Evolutionary conservation across 305 asterid genomes (phyloP), one percentile per base, ranked within the genome.

Genomic region (Solanum hybrid): DNA sequence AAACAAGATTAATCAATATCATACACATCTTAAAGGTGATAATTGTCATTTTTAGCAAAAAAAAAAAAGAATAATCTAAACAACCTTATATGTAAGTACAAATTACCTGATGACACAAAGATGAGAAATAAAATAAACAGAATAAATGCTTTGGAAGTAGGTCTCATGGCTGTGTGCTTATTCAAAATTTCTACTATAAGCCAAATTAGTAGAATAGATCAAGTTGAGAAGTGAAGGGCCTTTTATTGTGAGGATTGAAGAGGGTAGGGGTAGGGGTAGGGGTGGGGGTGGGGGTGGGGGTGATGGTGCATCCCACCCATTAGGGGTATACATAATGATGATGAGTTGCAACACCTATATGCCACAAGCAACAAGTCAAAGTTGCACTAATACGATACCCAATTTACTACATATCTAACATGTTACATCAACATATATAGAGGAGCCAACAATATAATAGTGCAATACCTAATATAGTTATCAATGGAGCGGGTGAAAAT

Each of bases 281-380:
- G n/a, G n/a, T n/a, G n/a, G n/a, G n/a, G n/a, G n/a, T n/a, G 88
- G 91, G 89, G 91, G 89, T 85, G 90, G 90, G 85, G 88, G 89
- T 46, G 32, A 85, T 88, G 87, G 89, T 79, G 81, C 90, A 85
- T 64, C 86, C 73, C 85, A 82, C 90, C 85, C 88, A 89, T 80
- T 37, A 60, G 38, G 34, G 91, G 89, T 88, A 88, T 89, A 93
- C 90, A 60, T 60, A 90, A 94, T 94, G 90, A 94, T 96, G 98
- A 94, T 92, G 95, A 93, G 88, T 91, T 93, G 96, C 96, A 94
- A 92, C 93, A 93, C 91, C 90, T 35, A 60, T 80, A 86, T 17
- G 91, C 88, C 89, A 91, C 93, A 88, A 91, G 71, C 90, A 90
- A 88, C 31, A 95, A 94, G 98, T 96, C 99, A 95, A 95, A 51